Evolutionary conservation across 495 filamentous ascomycete species (phyloP).

Genomic region (Evernia prunastri): DNA sequence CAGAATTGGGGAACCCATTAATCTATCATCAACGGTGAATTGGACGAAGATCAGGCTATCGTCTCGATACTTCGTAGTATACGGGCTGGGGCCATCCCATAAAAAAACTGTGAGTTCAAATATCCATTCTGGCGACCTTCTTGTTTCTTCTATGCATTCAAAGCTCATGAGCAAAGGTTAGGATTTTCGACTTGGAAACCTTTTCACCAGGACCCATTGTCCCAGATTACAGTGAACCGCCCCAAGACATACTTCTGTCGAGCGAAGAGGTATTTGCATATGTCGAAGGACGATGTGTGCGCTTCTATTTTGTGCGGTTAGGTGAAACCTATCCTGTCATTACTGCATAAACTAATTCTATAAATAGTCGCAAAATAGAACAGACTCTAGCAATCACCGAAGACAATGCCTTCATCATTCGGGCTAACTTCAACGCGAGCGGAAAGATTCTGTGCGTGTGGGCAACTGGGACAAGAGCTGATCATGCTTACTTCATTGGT

Average conservation of each 20-base stretch:
- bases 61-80: neutral
- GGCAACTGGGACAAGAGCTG: neutral
- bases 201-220: neutral
- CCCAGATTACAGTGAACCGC: neutral
- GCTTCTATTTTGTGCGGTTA: conserved; percentile 3
- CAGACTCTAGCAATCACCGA: neutral
- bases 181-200: neutral
- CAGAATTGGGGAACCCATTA: neutral
- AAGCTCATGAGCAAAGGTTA: neutral
- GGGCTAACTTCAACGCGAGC: neutral
- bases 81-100: neutral
- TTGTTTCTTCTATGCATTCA: neutral
- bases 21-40: neutral
- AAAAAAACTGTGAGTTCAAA: conserved; percentile 9
- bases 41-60: conserved; percentile 13
- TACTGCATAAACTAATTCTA: neutral
- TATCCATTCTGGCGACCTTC: neutral
- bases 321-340: neutral
- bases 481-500: conserved; percentile 1
- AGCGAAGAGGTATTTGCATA: conserved; percentile 1
- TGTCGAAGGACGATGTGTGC: conserved; percentile 4
- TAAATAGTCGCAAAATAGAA: neutral
- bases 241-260: conserved; percentile 10
- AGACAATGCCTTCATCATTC: neutral
- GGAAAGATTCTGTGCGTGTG: conserved; percentile 7